Percentiles rank a stretch among this genome's conserved stretches.
Evolutionary conservation across 179 eudicot genomes (phyloP).

Genomic region (Vitellaria paradoxa): DNA sequence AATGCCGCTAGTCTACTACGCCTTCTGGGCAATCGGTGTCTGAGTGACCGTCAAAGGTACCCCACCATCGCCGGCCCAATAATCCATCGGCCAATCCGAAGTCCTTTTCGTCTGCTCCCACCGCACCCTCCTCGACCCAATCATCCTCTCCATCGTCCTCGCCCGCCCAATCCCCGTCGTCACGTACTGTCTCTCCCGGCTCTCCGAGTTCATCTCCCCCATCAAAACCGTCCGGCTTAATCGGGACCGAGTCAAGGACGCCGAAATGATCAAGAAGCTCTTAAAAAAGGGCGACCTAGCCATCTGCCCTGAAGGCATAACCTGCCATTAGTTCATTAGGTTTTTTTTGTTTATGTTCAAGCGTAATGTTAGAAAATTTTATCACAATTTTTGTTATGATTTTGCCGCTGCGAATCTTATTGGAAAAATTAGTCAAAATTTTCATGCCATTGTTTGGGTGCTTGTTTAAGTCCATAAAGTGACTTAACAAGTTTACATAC

Average conservation of each 20-base stretch:
- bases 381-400: no score
- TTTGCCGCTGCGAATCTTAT: no score
- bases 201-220: slow-evolving; percentile 16
- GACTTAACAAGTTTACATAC: no score
- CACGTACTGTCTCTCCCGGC: slow-evolving; percentile 18
- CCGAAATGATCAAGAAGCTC: slow-evolving; percentile 16
- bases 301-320: slow-evolving; percentile 24
- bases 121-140: slow-evolving; percentile 19
- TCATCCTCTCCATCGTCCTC: slow-evolving; percentile 20
- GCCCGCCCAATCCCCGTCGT: slow-evolving; percentile 23
- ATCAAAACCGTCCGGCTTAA: slow-evolving; percentile 16
- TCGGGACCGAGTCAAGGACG: slow-evolving; percentile 17
- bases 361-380: no score
- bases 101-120: slow-evolving; percentile 22
- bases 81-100: slow-evolving; percentile 14
- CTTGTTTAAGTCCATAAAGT: no score
- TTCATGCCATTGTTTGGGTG: no score
- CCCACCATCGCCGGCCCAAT: slow-evolving; percentile 13
- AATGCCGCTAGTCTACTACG: slow-evolving; percentile 16
- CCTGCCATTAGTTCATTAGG: slow-evolving; percentile 2
- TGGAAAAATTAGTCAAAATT: no score
- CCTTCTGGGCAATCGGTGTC: slow-evolving; percentile 18
- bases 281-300: slow-evolving; percentile 17
- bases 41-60: slow-evolving; percentile 20
- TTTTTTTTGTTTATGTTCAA: no score